Conservation (phyloP, 2,329 filamentous ascomycete genomes). For the Pseudocercospora fuligena region DNA sequence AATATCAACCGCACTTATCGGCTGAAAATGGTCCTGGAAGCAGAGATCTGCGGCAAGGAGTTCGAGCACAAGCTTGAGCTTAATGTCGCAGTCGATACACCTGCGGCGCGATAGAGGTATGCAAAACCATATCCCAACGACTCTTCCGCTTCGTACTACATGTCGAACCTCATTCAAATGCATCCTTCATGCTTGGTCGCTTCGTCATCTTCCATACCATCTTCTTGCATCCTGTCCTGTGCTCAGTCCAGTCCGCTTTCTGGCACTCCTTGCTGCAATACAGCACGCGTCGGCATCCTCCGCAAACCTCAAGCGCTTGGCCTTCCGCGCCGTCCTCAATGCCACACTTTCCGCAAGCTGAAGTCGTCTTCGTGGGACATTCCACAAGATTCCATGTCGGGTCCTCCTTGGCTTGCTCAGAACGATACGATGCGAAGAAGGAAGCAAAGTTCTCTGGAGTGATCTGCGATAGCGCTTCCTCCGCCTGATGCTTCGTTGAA, state of each 20-base stretch:
- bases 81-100: not conserved
- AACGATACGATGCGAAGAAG: not conserved
- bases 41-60: not conserved
- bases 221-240: slow-evolving; percentile 42
- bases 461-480: not conserved
- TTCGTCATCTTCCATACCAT: not conserved
- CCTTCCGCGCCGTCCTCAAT: not conserved
- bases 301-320: slow-evolving; percentile 9
- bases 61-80: slow-evolving; percentile 2
- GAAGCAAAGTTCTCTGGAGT: not conserved
- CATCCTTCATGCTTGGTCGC: not conserved
- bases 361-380: not conserved
- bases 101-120: not conserved
- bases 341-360: not conserved
- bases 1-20: slow-evolving; percentile 4
- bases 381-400: not conserved
- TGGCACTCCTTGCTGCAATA: slow-evolving; percentile 62
- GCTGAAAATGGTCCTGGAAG: not conserved
- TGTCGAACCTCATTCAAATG: not conserved
- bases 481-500: not conserved
- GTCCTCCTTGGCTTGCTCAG: not conserved
- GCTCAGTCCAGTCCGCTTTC: slow-evolving; percentile 60
- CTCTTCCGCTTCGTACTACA: not conserved
- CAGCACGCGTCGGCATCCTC: slow-evolving; percentile 28
- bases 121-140: not conserved